Percentiles rank a stretch among this genome's conserved stretches.
These are phyloP conservation scores for Saccharomyces jurei DNA, from an alignment of 805 yeast genomes.

Conservation along the genomic window DNA sequence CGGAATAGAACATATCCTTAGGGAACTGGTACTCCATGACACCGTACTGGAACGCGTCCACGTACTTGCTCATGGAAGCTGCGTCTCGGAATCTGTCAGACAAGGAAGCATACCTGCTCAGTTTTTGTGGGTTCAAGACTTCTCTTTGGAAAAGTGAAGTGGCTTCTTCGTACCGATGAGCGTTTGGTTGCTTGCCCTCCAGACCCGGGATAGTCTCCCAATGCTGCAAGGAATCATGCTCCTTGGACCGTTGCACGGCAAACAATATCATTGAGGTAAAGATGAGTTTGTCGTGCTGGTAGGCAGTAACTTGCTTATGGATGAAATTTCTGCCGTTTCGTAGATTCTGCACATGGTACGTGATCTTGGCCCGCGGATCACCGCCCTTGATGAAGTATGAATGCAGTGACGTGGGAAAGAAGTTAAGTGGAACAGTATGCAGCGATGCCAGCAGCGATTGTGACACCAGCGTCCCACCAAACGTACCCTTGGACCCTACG, in stretches of 20 bases:
- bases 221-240: conserved; percentile 10
- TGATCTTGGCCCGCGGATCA: conserved; percentile 36
- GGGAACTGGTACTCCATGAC: conserved; percentile 31
- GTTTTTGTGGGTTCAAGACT: conserved; percentile 9
- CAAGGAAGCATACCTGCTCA: conserved; percentile 5
- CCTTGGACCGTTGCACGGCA: conserved; percentile 17
- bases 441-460: conserved; percentile 58
- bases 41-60: conserved; percentile 29
- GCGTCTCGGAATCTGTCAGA: conserved; percentile 6
- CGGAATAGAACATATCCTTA: conserved; percentile 27
- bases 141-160: conserved; percentile 15
- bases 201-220: conserved; percentile 24
- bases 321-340: conserved; percentile 46
- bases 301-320: conserved; percentile 46
- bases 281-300: conserved; percentile 44
- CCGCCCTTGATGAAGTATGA: conserved; percentile 56
- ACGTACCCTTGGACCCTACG: conserved; percentile 53
- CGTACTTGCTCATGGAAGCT: conserved; percentile 12
- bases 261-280: conserved; percentile 47
- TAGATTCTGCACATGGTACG: conserved; percentile 45
- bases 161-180: conserved; percentile 23
- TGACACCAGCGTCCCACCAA: conserved; percentile 64
- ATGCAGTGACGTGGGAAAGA: conserved; percentile 54
- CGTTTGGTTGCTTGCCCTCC: conserved; percentile 32
- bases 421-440: conserved; percentile 38